These are phyloP conservation scores for Pestalotiopsis sp. DNA, from an alignment of 2,329 filamentous ascomycete genomes.

Conservation along the genomic window DNA sequence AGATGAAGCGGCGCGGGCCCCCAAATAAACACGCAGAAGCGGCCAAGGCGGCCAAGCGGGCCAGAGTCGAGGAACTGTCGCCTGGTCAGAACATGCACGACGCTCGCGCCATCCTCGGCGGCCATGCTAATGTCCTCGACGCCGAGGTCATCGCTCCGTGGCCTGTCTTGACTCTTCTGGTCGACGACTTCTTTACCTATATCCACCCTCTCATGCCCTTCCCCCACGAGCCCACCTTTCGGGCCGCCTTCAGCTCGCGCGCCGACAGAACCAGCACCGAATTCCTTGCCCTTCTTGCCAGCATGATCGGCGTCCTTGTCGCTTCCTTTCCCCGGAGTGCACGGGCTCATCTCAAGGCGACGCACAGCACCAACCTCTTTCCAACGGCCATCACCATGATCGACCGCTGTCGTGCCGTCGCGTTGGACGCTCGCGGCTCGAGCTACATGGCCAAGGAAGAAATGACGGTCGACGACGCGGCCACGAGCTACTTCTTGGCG, in stretches of 20 bases:
- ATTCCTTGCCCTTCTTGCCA: constrained; percentile 71
- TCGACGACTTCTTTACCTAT: constrained; percentile 84
- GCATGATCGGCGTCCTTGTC: constrained; percentile 74
- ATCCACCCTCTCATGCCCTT: constrained; percentile 78
- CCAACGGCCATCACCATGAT: constrained; percentile 71
- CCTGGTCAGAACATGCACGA: constrained; percentile 50
- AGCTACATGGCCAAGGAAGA: constrained; percentile 44
- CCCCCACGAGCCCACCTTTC: constrained; percentile 77
- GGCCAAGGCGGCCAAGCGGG: constrained; percentile 53
- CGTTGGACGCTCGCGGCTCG: constrained; percentile 65
- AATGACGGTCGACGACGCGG: constrained; percentile 63
- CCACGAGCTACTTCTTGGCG: constrained; percentile 76
- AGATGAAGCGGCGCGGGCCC: constrained; percentile 60
- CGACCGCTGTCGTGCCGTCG: constrained; percentile 70
- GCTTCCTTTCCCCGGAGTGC: constrained; percentile 76
- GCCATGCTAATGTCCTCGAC: constrained; percentile 45
- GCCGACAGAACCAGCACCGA: constrained; percentile 67
- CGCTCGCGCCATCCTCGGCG: constrained; percentile 47
- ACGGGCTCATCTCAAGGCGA: constrained; percentile 67
- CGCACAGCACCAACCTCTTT: constrained; percentile 65
- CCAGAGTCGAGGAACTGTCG: constrained; percentile 39
- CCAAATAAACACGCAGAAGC: constrained; percentile 62
- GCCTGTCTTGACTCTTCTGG: constrained; percentile 66
- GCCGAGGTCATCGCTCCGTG: constrained; percentile 73
- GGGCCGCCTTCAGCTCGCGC: constrained; percentile 65